These are phyloP conservation scores for Litsea cubeba DNA, from an alignment of 164 flowering plant species.

Conservation along the genomic window DNA sequence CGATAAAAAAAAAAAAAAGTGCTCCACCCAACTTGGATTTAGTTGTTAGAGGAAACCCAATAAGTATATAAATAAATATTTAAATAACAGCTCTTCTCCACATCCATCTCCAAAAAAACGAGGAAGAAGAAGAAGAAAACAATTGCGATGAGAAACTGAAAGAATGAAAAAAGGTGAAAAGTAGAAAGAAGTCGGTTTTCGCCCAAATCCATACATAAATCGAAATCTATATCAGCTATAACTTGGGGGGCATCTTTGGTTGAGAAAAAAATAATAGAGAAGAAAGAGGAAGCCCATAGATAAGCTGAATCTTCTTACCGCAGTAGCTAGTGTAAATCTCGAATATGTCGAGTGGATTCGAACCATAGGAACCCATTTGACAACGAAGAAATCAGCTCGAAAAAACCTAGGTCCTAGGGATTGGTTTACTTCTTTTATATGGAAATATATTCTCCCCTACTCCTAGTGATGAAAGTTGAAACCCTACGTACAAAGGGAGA, in stretches of 20 bases:
- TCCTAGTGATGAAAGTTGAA: too few relatives aligned
- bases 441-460: too few relatives aligned
- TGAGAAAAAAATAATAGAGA: background rate
- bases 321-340: slow-evolving; percentile 17
- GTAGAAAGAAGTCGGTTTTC: too few relatives aligned
- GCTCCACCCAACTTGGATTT: too few relatives aligned
- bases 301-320: slow-evolving; percentile 9
- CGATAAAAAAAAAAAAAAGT: too few relatives aligned
- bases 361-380: slow-evolving; percentile 2
- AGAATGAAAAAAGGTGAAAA: background rate
- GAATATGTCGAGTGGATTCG: slow-evolving; percentile 8
- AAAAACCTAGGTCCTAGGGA: background rate
- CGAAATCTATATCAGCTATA: background rate
- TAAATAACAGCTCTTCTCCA: background rate
- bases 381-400: background rate
- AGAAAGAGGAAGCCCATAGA: background rate
- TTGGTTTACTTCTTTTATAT: background rate
- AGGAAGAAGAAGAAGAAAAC: too few relatives aligned
- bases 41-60: too few relatives aligned
- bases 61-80: too few relatives aligned
- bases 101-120: background rate
- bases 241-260: background rate
- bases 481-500: too few relatives aligned
- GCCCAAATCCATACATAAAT: background rate
- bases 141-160: background rate